Evolutionary conservation across 2,329 filamentous ascomycete species (phyloP).

Genomic region (Didymella pomorum): DNA sequence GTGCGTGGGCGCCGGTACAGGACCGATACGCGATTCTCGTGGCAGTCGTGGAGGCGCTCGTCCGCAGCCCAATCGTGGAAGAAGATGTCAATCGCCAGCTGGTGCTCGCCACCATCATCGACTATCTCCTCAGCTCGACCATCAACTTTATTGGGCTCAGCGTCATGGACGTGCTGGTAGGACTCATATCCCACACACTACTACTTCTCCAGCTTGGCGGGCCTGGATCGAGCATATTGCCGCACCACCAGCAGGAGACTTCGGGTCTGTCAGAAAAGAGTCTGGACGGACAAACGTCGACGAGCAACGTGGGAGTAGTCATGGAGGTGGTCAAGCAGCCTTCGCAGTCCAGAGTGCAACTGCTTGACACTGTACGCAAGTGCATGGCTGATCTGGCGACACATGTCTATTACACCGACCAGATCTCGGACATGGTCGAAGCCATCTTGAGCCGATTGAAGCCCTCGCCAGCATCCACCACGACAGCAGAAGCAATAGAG

Average conservation of each 20-base stretch:
- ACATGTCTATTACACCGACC: conserved; percentile 96
- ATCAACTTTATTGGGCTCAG: conserved; percentile 95
- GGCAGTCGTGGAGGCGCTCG: conserved; percentile 78
- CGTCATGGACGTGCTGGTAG: conserved; percentile 91
- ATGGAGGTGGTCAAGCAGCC: conserved; percentile 59
- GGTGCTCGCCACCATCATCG: conserved; percentile 78
- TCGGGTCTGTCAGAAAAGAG: conserved; percentile 38
- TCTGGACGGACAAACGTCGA: conserved; percentile 24
- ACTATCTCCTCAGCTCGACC: conserved; percentile 82
- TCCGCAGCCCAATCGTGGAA: conserved; percentile 72
- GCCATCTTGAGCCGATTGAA: conserved; percentile 81
- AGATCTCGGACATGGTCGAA: conserved; percentile 92
- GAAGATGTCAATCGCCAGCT: conserved; percentile 77
- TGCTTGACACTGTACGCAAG: conserved; percentile 75
- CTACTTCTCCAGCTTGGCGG: conserved; percentile 73
- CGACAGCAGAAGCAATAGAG: conserved; percentile 58
- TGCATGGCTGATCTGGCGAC: conserved; percentile 92
- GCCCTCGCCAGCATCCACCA: conserved; percentile 61
- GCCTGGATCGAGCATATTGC: conserved; percentile 48
- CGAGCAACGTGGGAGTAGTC: conserved; percentile 39
- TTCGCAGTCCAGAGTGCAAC: conserved; percentile 63
- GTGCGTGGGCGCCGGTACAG: conserved; percentile 91
- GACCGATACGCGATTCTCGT: conserved; percentile 91
- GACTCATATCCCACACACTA: conserved; percentile 83
- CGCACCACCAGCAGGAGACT: conserved; percentile 50